Conservation (phyloP, 1,139 yeast genomes). For the Pichia norvegensis region DNA sequence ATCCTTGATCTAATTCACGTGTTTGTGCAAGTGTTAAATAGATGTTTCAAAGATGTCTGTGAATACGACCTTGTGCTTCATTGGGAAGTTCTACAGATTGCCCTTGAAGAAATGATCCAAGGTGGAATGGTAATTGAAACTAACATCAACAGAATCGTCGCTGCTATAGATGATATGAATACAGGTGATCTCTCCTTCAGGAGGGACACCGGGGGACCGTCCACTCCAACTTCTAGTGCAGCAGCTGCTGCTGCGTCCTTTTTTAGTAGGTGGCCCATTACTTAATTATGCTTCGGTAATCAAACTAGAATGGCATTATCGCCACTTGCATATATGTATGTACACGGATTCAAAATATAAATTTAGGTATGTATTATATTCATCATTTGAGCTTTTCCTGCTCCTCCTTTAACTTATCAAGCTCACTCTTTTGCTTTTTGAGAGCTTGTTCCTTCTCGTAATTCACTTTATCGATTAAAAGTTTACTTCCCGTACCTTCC, state of each 20-base stretch:
- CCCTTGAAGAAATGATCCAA: constrained; percentile 84
- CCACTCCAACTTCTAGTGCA: neutral
- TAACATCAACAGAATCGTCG: constrained; percentile 71
- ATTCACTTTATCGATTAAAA: constrained; percentile 39
- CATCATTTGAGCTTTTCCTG: constrained; percentile 4
- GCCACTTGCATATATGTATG: too few relatives aligned
- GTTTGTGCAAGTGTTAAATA: constrained; percentile 88
- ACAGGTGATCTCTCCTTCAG: constrained; percentile 32
- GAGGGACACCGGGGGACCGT: constrained; percentile 1
- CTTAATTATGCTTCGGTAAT: too few relatives aligned
- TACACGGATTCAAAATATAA: neutral
- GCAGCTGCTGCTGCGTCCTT: constrained; percentile 8
- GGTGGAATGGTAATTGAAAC: constrained; percentile 99
- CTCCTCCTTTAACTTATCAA: constrained; percentile 39
- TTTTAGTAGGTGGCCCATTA: constrained; percentile 20
- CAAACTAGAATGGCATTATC: too few relatives aligned
- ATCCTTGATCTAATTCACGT: constrained; percentile 91
- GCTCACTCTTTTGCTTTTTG: constrained; percentile 37
- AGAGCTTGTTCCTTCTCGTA: constrained; percentile 44
- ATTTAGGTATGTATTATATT: too few relatives aligned
- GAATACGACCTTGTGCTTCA: constrained; percentile 94
- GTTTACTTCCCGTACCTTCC: constrained; percentile 36
- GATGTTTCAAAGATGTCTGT: constrained; percentile 89
- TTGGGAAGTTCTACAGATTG: constrained; percentile 93
- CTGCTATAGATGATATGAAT: constrained; percentile 62